Percentiles rank a stretch among this genome's conserved stretches.
These are phyloP conservation scores for Solanum commersonii DNA, from an alignment of 257 asterid species.

Conservation along the genomic window DNA sequence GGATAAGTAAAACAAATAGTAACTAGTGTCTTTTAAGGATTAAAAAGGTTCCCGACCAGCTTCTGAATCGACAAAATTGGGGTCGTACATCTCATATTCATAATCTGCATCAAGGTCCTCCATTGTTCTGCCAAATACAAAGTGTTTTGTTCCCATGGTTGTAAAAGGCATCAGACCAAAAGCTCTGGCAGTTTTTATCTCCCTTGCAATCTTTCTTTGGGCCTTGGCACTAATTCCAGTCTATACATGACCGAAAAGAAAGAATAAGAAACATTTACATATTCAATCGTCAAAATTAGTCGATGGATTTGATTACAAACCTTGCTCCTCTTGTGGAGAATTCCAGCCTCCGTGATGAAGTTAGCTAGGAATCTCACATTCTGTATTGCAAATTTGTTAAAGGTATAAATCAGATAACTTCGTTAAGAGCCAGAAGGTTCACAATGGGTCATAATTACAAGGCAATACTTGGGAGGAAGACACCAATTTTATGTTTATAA, in stretches of 20 bases:
- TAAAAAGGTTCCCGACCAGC: background rate
- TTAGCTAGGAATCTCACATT: conserved; percentile 84
- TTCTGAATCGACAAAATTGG: conserved; percentile 32
- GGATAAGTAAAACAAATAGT: background rate
- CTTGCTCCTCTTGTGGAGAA: conserved; percentile 80
- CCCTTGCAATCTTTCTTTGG: conserved; percentile 47
- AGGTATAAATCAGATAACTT: background rate
- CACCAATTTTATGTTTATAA: background rate
- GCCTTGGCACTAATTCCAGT: conserved; percentile 48
- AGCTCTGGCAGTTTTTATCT: conserved; percentile 93
- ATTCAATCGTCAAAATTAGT: background rate
- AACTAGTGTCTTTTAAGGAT: background rate
- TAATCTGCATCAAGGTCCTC: conserved; percentile 38
- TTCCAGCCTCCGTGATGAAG: conserved; percentile 83
- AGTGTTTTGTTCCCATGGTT: conserved; percentile 83
- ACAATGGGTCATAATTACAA: background rate
- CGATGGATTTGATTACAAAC: conserved; percentile 18
- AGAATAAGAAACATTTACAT: background rate
- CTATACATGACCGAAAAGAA: background rate
- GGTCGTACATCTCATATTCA: conserved; percentile 17
- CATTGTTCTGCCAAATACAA: conserved; percentile 56
- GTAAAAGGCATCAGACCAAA: conserved; percentile 97
- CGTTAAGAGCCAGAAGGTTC: background rate
- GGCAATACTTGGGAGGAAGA: background rate
- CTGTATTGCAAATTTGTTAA: conserved; percentile 19